Evolutionary conservation across 768 basidiomycete genomes (phyloP).

Genomic region (Boletus sp.): DNA sequence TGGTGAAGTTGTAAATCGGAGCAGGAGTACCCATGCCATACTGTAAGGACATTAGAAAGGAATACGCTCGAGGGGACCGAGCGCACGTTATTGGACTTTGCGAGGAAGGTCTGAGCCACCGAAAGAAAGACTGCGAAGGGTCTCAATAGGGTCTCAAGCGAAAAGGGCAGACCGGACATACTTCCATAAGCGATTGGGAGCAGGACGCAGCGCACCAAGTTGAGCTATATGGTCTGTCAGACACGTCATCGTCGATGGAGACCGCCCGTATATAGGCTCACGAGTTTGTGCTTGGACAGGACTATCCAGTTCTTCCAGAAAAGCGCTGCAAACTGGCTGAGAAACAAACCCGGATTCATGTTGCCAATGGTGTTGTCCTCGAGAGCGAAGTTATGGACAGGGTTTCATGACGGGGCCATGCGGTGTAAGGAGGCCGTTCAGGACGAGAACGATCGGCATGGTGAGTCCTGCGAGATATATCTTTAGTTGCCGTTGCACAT

Average conservation of each 20-base stretch:
- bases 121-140: slow-evolving; percentile 49
- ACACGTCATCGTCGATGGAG: background rate
- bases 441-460: background rate
- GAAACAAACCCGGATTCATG: slow-evolving; percentile 41
- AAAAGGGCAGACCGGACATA: background rate
- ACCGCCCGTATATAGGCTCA: slow-evolving; percentile 33
- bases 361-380: background rate
- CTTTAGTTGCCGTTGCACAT: background rate
- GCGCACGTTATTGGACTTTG: slow-evolving; percentile 56
- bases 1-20: slow-evolving; percentile 45
- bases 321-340: slow-evolving; percentile 57
- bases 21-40: slow-evolving; percentile 60
- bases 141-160: background rate
- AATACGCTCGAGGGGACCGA: background rate
- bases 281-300: slow-evolving; percentile 60
- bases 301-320: slow-evolving; percentile 77
- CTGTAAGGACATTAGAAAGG: slow-evolving; percentile 30
- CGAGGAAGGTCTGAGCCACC: slow-evolving; percentile 57
- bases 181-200: slow-evolving; percentile 60
- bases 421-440: background rate
- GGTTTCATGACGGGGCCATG: background rate
- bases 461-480: background rate
- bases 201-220: slow-evolving; percentile 58
- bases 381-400: background rate
- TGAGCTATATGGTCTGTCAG: slow-evolving; percentile 39